A percentile compares a stretch with the other conserved stretches of the same genome.
Evolutionary conservation across 2,329 filamentous ascomycete species (phyloP).

Genomic region (Aspergillus neotritici): DNA sequence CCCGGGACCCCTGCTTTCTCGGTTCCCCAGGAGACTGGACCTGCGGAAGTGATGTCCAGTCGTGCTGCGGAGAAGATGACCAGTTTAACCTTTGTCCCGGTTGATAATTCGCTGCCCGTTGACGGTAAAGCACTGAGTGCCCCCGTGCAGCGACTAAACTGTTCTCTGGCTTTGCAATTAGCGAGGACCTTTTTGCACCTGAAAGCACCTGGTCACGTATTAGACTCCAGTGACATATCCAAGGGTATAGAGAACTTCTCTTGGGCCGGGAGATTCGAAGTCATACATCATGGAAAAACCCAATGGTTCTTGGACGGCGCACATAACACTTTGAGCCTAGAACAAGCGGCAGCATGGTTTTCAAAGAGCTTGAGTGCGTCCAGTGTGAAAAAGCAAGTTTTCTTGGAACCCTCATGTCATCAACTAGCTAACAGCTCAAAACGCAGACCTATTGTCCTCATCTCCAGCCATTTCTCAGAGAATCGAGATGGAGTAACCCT

Average conservation of each 20-base stretch:
- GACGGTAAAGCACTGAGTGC: conserved; percentile 15
- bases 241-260: conserved; percentile 21
- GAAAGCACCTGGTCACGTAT: conserved; percentile 12
- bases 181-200: conserved; percentile 19
- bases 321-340: conserved; percentile 40
- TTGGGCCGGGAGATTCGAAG: conserved; percentile 34
- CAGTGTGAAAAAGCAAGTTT: conserved; percentile 6
- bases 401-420: neutral
- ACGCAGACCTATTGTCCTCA: conserved; percentile 18
- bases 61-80: conserved; percentile 53
- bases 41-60: conserved; percentile 43
- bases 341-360: conserved; percentile 36
- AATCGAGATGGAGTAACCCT: conserved; percentile 22
- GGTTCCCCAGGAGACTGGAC: conserved; percentile 47
- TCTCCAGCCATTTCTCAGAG: conserved; percentile 31
- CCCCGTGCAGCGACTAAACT: conserved; percentile 30
- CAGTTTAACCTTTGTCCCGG: conserved; percentile 40
- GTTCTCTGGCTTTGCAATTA: conserved; percentile 26
- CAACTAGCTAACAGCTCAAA: conserved; percentile 4
- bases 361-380: conserved; percentile 12
- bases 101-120: conserved; percentile 11
- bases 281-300: conserved; percentile 16
- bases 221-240: conserved; percentile 20
- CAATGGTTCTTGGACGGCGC: conserved; percentile 42
- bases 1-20: conserved; percentile 54